Base-by-base conservation (phyloP, 176 grass and related monocot genomes). In the Aegilops umbellulata region DNA sequence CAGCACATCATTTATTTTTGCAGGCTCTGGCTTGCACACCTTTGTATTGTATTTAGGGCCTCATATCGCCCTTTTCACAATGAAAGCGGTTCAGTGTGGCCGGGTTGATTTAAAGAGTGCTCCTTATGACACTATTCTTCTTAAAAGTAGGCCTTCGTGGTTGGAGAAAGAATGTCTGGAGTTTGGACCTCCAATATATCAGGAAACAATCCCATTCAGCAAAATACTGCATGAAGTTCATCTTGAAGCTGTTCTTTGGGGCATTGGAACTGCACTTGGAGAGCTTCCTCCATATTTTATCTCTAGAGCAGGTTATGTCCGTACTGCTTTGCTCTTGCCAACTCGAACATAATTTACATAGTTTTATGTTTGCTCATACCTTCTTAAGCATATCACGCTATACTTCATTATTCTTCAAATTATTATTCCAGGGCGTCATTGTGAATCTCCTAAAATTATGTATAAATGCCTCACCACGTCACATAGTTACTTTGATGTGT, bases 241-340 rank as follows among this genome's bases (percentile, higher is more conserved):
- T 77, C 86, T 98, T 22, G 97, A 98, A 92, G 92, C 97, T 87
- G 44, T 98, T 73, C 94, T 98, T 55, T 98, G 97, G 97, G 97
- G 97, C 51, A 79, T 96, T 87, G 97, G 97, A 88, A 98, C 97
- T 87, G 88, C 97, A 82, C 92, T 98, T 65, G 97, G 94, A 57
- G 97, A 98, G 73, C 92, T 98, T 85, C 97, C 97, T 89, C 97
- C 97, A 63, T 98, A 96, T 91, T 98, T 98, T 81, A 88, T 98
- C 51, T 95, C 97, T 76, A 92, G 90, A 98, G 90, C 94, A 91
- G 97, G 97, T 98, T 92, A 34, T 7, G n/a, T 86, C 71, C 49
- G 68, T 74, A 79, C 44, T 39, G 15, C 57, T 88, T 79, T 78
- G 12, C 16, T 49, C 60, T 32, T 53, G 10, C 63, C 39, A 70